Percentiles rank a stretch among this genome's conserved stretches.
phyloP scores from a whole-genome alignment of 225 moss, liverwort and hornwort species.

The Ulota crispa region DNA sequence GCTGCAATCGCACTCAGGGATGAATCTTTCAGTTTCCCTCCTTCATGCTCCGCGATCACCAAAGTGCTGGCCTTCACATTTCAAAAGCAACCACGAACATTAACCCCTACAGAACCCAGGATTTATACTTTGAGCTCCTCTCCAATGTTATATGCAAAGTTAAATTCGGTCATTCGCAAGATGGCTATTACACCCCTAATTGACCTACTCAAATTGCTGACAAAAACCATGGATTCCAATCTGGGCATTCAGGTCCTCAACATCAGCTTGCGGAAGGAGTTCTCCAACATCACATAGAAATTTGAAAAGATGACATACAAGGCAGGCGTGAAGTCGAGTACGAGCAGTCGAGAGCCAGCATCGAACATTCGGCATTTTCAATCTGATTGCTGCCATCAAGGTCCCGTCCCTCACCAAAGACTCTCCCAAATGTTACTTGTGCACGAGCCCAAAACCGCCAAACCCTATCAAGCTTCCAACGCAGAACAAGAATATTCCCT shows the following conservation, averaged over 20 bases:
- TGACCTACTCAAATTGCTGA: not conserved
- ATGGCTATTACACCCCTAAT: not conserved
- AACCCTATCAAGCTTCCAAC: not conserved
- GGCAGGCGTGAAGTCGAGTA: constrained; percentile 28
- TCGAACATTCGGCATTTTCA: constrained; percentile 22
- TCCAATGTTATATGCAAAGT: not conserved
- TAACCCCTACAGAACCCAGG: not conserved
- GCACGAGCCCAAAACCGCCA: not conserved
- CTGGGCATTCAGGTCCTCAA: not conserved
- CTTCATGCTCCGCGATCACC: constrained; percentile 83
- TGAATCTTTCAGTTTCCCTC: constrained; percentile 62
- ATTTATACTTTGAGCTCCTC: too few relatives aligned
- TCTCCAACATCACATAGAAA: not conserved
- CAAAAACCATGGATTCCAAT: not conserved
- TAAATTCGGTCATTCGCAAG: not conserved
- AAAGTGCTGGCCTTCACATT: constrained; percentile 63
- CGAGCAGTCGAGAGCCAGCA: constrained; percentile 24
- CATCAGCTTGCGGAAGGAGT: not conserved
- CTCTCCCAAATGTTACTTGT: not conserved
- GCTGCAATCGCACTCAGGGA: constrained; percentile 73
- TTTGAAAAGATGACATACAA: constrained; percentile 23
- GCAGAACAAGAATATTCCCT: not conserved
- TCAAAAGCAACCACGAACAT: not conserved
- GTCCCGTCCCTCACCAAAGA: not conserved
- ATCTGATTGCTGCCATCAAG: constrained; percentile 31